Percentiles rank a stretch among this genome's conserved stretches.
Conservation (phyloP, 352 stramenopile genomes). For the Phytophthora sansomeana region DNA sequence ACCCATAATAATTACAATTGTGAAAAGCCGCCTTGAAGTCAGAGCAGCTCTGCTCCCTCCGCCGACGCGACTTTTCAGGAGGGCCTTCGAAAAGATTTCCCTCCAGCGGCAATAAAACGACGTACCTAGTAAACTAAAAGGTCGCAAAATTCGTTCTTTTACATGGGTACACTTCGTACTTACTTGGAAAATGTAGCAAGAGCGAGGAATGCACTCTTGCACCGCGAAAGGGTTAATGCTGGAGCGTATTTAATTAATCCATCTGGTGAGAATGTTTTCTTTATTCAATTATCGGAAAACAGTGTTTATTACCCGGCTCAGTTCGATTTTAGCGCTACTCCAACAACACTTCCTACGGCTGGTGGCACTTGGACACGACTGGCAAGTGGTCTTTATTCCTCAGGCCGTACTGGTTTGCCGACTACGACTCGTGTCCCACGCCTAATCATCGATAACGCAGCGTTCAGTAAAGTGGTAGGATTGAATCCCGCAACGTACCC, state of each 20-base stretch:
- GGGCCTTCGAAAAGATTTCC: too few species aligned
- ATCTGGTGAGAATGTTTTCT: constrained; percentile 13
- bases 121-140: too few species aligned
- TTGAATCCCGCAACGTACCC: constrained; percentile 20
- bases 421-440: constrained; percentile 11
- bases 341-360: neutral
- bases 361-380: constrained; percentile 5
- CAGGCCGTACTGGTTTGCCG: constrained; percentile 20
- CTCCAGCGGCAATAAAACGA: too few species aligned
- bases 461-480: constrained; percentile 15
- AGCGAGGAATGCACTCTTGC: too few species aligned
- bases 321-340: constrained; percentile 4
- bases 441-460: constrained; percentile 23
- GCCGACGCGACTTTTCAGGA: too few species aligned
- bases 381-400: constrained; percentile 9
- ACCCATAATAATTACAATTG: too few species aligned
- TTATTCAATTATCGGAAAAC: constrained; percentile 16
- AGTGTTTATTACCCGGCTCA: constrained; percentile 18
- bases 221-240: too few species aligned
- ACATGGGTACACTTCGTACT: too few species aligned
- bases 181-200: too few species aligned
- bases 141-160: too few species aligned
- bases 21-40: too few species aligned
- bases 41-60: too few species aligned
- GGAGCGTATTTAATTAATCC: constrained; percentile 12